Percentiles rank a stretch among this genome's conserved stretches.
Conservation (phyloP, 805 yeast species). For the Ogataea saltuana region DNA sequence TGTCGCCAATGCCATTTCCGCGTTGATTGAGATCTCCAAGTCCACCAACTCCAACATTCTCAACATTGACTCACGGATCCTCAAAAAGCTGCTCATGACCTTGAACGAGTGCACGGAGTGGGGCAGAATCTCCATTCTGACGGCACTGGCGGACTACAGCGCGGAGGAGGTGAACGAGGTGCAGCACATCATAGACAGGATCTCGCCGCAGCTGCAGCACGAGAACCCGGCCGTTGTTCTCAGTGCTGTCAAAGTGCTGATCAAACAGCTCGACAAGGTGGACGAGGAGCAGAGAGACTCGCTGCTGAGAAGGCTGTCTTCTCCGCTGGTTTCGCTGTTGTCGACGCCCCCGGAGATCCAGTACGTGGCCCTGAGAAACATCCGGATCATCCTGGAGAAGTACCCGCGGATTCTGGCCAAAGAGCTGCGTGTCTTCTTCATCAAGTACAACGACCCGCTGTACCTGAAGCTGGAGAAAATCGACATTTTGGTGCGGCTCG, state of each 20-base stretch:
- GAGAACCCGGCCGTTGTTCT: conserved; percentile 95
- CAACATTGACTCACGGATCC: conserved; percentile 41
- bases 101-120: conserved; percentile 98
- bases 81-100: conserved; percentile 71
- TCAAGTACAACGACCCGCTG: conserved; percentile 82
- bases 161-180: conserved; percentile 65
- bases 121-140: conserved; percentile 91
- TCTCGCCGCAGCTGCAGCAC: conserved; percentile 93
- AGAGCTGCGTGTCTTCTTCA: conserved; percentile 86
- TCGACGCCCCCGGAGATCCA: conserved; percentile 93
- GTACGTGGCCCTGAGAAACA: conserved; percentile 88
- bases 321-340: conserved; percentile 85
- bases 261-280: conserved; percentile 62
- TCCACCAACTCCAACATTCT: conserved; percentile 34
- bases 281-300: conserved; percentile 38
- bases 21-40: conserved; percentile 72
- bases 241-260: conserved; percentile 76
- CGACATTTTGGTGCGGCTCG: conserved; percentile 70
- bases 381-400: conserved; percentile 83
- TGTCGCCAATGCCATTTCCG: conserved; percentile 88
- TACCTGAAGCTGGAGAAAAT: conserved; percentile 76
- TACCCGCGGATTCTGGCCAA: conserved; percentile 77
- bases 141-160: conserved; percentile 73
- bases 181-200: conserved; percentile 81
- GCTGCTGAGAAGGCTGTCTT: conserved; percentile 68